These are phyloP conservation scores for Ganoderma lucidum DNA, from an alignment of 1,284 basidiomycete genomes.

Conservation along the genomic window DNA sequence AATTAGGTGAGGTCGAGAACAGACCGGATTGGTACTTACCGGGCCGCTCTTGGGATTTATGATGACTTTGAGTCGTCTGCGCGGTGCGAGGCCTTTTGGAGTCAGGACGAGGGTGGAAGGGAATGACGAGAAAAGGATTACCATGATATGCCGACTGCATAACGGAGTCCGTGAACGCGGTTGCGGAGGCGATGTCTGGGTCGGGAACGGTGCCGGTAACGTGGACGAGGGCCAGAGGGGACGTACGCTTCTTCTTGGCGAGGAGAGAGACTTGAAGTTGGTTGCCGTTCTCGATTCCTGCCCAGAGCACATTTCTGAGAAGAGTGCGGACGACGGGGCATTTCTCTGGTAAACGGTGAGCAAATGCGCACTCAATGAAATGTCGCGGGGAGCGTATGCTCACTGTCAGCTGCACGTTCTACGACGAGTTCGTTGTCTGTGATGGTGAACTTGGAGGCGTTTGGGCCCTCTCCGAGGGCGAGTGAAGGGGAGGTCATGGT, in stretches of 20 bases:
- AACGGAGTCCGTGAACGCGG: conserved; percentile 63
- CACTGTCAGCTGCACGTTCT: conserved; percentile 39
- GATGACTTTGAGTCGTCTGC: conserved; percentile 70
- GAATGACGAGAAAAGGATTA: conserved; percentile 40
- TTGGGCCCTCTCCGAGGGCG: conserved; percentile 30
- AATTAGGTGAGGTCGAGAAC: background rate
- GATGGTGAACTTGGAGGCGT: conserved; percentile 39
- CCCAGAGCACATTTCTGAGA: conserved; percentile 60
- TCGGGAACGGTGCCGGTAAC: conserved; percentile 52
- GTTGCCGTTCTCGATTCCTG: conserved; percentile 46
- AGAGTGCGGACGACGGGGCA: conserved; percentile 46
- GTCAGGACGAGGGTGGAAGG: conserved; percentile 9
- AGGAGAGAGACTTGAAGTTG: conserved; percentile 58
- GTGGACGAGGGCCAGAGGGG: conserved; percentile 49
- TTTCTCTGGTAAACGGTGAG: conserved; percentile 30
- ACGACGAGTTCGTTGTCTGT: conserved; percentile 42
- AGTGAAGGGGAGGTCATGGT: conserved; percentile 28
- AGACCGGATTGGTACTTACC: conserved; percentile 45
- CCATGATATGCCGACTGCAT: conserved; percentile 72
- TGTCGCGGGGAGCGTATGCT: conserved; percentile 1
- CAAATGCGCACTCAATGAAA: background rate
- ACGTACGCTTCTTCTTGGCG: conserved; percentile 45
- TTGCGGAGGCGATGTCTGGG: conserved; percentile 47
- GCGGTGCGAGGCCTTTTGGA: conserved; percentile 56
- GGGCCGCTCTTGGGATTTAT: conserved; percentile 89